Evolutionary conservation across 768 basidiomycete species (phyloP).

Genomic region (Boletus sp.): DNA sequence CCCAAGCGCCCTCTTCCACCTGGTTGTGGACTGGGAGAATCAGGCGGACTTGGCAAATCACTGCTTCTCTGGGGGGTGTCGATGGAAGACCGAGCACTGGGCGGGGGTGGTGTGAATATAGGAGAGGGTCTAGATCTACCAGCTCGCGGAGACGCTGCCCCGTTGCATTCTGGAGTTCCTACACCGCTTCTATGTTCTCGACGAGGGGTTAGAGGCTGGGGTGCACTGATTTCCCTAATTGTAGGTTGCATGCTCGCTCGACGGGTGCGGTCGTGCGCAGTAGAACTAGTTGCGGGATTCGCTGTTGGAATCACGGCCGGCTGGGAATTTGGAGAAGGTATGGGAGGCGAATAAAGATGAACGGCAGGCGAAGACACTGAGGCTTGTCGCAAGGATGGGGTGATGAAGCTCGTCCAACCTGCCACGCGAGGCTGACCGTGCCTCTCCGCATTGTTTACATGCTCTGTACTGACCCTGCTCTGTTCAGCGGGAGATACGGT

Average conservation of each 20-base stretch:
- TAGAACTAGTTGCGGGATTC: conserved; percentile 45
- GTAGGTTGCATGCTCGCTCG: conserved; percentile 38
- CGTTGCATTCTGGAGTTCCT: conserved; percentile 25
- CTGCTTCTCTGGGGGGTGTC: conserved; percentile 37
- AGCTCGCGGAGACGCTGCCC: conserved; percentile 32
- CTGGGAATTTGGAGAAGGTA: conserved; percentile 53
- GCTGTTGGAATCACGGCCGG: conserved; percentile 49
- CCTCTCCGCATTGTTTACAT: conserved; percentile 37
- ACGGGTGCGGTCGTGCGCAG: conserved; percentile 44
- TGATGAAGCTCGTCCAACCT: conserved; percentile 57
- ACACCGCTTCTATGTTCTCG: conserved; percentile 29
- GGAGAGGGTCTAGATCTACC: conserved; percentile 33
- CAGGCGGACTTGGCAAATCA: conserved; percentile 45
- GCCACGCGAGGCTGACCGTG: conserved; percentile 45
- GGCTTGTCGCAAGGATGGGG: conserved; percentile 65
- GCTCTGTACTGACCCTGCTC: conserved; percentile 24
- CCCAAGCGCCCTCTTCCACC: conserved; percentile 36
- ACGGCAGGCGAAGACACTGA: conserved; percentile 77
- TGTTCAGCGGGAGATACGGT: conserved; percentile 32
- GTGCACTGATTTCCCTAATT: conserved; percentile 41
- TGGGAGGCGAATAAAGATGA: conserved; percentile 57
- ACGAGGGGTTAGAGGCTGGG: conserved; percentile 36
- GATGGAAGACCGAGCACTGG: conserved; percentile 30
- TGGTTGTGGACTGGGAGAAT: conserved; percentile 46
- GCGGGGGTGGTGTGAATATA: conserved; percentile 30